phyloP scores from a whole-genome alignment of 2,329 filamentous ascomycete species.

The Alternaria infectoria region DNA sequence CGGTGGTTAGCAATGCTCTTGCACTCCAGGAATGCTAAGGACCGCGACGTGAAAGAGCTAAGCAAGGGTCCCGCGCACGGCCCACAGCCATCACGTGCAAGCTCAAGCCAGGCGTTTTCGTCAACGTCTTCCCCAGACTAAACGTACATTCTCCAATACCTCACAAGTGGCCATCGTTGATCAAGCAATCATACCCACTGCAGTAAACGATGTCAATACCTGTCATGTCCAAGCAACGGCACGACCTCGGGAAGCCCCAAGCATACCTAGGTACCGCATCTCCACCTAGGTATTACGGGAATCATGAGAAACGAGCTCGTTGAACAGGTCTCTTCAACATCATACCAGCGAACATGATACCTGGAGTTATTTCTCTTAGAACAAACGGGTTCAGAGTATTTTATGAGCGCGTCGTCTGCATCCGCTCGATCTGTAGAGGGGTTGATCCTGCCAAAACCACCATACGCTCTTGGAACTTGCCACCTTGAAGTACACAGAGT shows the following conservation, averaged over 20 bases:
- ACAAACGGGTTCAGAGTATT: not conserved
- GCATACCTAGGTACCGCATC: not conserved
- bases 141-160: not conserved
- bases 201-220: not conserved
- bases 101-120: not conserved
- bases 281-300: not conserved
- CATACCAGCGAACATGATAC: not conserved
- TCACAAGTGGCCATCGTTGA: not conserved
- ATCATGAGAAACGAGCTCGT: not conserved
- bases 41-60: constrained; percentile 26
- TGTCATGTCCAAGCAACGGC: not conserved
- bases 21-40: constrained; percentile 6
- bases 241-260: not conserved
- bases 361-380: not conserved
- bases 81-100: constrained; percentile 6
- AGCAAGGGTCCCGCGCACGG: constrained; percentile 18
- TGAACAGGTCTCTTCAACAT: not conserved
- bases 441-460: not conserved
- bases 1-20: constrained; percentile 5
- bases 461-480: not conserved
- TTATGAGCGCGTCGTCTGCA: not conserved
- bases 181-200: not conserved
- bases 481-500: not conserved
- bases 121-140: not conserved
- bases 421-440: not conserved